These are phyloP conservation scores for Dioscorea zingiberensis DNA, from an alignment of 106 monocot genomes.

Conservation along the genomic window DNA sequence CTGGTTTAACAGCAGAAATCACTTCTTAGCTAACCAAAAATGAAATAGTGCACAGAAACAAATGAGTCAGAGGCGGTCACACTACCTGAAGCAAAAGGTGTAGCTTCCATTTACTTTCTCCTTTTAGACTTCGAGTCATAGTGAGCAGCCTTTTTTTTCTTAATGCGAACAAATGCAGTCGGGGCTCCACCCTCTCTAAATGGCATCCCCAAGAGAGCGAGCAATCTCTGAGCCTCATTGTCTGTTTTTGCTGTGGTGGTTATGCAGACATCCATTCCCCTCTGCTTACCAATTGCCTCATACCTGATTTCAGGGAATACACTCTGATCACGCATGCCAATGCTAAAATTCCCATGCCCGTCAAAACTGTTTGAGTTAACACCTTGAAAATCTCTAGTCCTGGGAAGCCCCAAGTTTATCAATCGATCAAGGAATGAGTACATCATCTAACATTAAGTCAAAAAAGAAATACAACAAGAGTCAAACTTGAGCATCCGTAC, in stretches of 20 bases:
- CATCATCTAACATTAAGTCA: constrained; percentile 51
- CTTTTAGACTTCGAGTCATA: constrained; percentile 38
- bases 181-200: constrained; percentile 50
- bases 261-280: constrained; percentile 87
- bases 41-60: too few species aligned
- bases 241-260: constrained; percentile 78
- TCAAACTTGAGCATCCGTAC: too few species aligned
- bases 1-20: too few species aligned
- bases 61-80: too few species aligned
- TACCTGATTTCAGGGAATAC: constrained; percentile 91
- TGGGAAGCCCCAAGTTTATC: constrained; percentile 74
- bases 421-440: constrained; percentile 87
- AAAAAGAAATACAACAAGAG: background rate
- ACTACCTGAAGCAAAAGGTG: too few species aligned
- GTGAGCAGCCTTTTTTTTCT: constrained; percentile 57
- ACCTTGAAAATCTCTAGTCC: constrained; percentile 92
- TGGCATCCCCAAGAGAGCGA: constrained; percentile 88
- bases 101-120: constrained; percentile 19
- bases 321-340: constrained; percentile 79
- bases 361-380: constrained; percentile 86
- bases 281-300: constrained; percentile 76
- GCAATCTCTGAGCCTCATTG: constrained; percentile 67
- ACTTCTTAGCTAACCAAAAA: too few species aligned
- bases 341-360: constrained; percentile 88
- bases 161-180: constrained; percentile 31